A percentile compares a stretch with the other conserved stretches of the same genome.
Evolutionary conservation across 352 stramenopile species (phyloP).

Genomic region (Phytophthora palmivora): DNA sequence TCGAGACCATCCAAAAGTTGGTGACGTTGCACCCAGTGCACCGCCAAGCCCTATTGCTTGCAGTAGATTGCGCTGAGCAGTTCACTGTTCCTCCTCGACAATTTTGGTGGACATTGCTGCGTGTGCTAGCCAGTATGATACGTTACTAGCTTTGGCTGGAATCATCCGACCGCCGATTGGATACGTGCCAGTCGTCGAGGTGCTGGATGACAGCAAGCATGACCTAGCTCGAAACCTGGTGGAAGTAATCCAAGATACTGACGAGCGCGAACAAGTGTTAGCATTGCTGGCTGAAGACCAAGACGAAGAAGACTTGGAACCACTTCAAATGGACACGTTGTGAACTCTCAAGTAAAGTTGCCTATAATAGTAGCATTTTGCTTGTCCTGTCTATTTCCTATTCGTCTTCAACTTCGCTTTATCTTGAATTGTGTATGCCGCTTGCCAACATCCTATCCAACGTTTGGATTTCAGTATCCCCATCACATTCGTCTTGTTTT

Average conservation of each 20-base stretch:
- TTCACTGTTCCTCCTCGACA: conserved; percentile 55
- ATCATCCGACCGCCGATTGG: conserved; percentile 51
- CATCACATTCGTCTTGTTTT: conserved; percentile 9
- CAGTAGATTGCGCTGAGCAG: conserved; percentile 50
- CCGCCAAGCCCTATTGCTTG: conserved; percentile 38
- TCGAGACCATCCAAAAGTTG: conserved; percentile 71
- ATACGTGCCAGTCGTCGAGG: conserved; percentile 50
- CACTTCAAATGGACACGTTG: conserved; percentile 6
- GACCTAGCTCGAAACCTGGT: conserved; percentile 51
- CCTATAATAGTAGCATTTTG: no score
- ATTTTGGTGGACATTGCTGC: conserved; percentile 64
- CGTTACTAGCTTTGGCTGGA: conserved; percentile 46
- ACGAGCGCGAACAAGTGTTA: conserved; percentile 48
- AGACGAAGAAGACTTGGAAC: conserved; percentile 9
- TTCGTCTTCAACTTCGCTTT: conserved; percentile 23
- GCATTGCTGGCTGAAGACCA: conserved; percentile 34
- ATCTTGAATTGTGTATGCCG: conserved; percentile 26
- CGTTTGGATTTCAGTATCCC: conserved; percentile 32
- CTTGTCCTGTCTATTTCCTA: conserved; percentile 2
- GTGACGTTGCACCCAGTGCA: conserved; percentile 55
- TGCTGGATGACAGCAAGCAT: conserved; percentile 48
- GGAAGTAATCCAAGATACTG: conserved; percentile 30
- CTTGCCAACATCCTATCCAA: conserved; percentile 23
- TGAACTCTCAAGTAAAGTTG: no score
- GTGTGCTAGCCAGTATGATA: conserved; percentile 59